Conservation (phyloP, 129 eudicot species). For the Pittosporum tobira region DNA sequence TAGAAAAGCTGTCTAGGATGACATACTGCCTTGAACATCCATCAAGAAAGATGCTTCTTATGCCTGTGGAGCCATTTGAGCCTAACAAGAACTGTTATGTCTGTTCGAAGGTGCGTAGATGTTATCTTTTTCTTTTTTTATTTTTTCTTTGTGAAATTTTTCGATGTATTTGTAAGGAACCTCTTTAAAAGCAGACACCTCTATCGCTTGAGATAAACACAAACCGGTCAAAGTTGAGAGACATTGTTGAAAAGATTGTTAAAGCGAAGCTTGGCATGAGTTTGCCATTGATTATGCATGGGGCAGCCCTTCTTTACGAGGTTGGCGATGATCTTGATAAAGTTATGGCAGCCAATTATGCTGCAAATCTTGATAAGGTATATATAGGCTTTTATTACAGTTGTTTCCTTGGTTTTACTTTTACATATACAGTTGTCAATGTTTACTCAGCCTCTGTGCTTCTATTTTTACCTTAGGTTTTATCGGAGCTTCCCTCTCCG, state of each 20-base stretch:
- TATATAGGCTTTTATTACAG: neutral
- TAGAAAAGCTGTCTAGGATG: conserved; percentile 43
- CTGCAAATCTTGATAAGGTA: conserved; percentile 90
- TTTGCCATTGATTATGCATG: conserved; percentile 75
- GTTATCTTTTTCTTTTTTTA: conserved; percentile 2
- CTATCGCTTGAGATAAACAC: conserved; percentile 80
- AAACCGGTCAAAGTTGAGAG: conserved; percentile 74
- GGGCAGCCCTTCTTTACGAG: conserved; percentile 81
- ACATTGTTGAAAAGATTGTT: conserved; percentile 82
- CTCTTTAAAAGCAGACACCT: conserved; percentile 48
- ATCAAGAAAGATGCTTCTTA: conserved; percentile 85
- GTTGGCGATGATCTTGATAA: conserved; percentile 98
- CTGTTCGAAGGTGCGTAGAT: conserved; percentile 67
- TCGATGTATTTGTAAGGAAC: neutral
- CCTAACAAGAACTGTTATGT: conserved; percentile 87
- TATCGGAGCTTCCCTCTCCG: conserved; percentile 79
- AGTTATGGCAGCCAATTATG: conserved; percentile 68
- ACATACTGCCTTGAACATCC: conserved; percentile 93
- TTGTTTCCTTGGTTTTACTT: neutral
- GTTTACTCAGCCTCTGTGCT: neutral
- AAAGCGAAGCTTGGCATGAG: conserved; percentile 88
- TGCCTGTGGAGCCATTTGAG: conserved; percentile 97
- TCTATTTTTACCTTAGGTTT: conserved; percentile 38
- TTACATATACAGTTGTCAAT: neutral
- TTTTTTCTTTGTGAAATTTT: neutral